These are phyloP conservation scores for Sporothrix globosa DNA, from an alignment of 2,329 filamentous ascomycete species.

Conservation along the genomic window DNA sequence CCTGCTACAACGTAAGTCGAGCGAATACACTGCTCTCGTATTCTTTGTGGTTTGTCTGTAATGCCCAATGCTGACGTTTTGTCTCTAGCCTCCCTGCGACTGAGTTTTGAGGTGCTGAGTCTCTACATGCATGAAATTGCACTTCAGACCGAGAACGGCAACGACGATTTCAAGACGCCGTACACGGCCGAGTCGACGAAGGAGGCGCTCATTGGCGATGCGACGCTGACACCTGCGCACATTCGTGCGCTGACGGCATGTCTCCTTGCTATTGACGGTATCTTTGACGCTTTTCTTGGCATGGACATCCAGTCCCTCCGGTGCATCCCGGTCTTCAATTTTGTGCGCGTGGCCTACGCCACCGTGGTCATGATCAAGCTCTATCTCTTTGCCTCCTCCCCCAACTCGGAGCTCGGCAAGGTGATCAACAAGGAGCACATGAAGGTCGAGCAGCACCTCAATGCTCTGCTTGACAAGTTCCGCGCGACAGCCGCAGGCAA, in stretches of 20 bases:
- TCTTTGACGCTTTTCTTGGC: slow-evolving; percentile 66
- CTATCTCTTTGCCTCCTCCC: slow-evolving; percentile 63
- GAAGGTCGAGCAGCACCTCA: slow-evolving; percentile 67
- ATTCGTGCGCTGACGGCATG: slow-evolving; percentile 70
- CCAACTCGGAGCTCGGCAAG: slow-evolving; percentile 67
- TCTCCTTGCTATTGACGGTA: slow-evolving; percentile 65
- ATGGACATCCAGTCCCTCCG: slow-evolving; percentile 64
- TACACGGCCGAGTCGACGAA: slow-evolving; percentile 52
- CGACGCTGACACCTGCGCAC: slow-evolving; percentile 57
- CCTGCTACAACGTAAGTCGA: slow-evolving; percentile 59
- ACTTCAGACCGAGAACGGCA: slow-evolving; percentile 64
- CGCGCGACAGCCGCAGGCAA: slow-evolving; percentile 64
- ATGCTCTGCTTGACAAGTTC: slow-evolving; percentile 70
- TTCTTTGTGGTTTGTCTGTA: not conserved
- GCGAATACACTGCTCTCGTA: slow-evolving; percentile 42
- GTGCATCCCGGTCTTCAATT: slow-evolving; percentile 69
- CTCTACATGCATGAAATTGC: slow-evolving; percentile 78
- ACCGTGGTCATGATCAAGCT: slow-evolving; percentile 75
- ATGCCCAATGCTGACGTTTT: not conserved
- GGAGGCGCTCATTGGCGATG: slow-evolving; percentile 48
- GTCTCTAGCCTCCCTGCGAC: slow-evolving; percentile 59
- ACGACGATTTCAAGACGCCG: slow-evolving; percentile 55
- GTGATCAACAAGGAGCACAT: slow-evolving; percentile 70
- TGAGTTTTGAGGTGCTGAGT: slow-evolving; percentile 67
- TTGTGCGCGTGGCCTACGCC: slow-evolving; percentile 72